Conservation (phyloP, 2,329 filamentous ascomycete genomes). For the Penicillium sp. region DNA sequence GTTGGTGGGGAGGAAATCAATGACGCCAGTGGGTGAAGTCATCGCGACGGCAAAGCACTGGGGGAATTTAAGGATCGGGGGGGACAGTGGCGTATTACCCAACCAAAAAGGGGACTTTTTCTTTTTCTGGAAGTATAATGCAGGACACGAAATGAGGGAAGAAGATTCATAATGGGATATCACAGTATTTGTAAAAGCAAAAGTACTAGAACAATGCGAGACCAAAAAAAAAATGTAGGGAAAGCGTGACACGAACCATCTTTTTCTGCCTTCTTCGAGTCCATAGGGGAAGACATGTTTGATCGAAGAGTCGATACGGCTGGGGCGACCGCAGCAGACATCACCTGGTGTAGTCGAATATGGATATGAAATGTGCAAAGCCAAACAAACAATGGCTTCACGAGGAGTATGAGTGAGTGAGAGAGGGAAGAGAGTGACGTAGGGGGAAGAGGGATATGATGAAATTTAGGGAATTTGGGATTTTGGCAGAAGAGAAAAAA, state of each 20-base stretch:
- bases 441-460: constrained; percentile 33
- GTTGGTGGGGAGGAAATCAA: constrained; percentile 26
- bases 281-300: constrained; percentile 39
- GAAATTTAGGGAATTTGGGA: constrained; percentile 31
- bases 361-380: constrained; percentile 16
- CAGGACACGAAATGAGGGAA: constrained; percentile 8
- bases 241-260: constrained; percentile 37
- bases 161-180: neutral
- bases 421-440: constrained; percentile 37
- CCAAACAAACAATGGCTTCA: constrained; percentile 19
- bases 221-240: constrained; percentile 4
- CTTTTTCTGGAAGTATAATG: constrained; percentile 12
- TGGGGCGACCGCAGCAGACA: constrained; percentile 43
- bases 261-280: constrained; percentile 42
- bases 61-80: constrained; percentile 26
- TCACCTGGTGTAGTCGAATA: constrained; percentile 20
- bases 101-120: constrained; percentile 23
- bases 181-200: constrained; percentile 4
- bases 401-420: constrained; percentile 17
- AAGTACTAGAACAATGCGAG: constrained; percentile 11
- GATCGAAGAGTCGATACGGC: constrained; percentile 33
- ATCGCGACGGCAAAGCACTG: constrained; percentile 32
- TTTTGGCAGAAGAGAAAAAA: constrained; percentile 2
- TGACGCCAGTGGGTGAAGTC: constrained; percentile 39
- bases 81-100: constrained; percentile 34